A percentile compares a stretch with the other conserved stretches of the same genome.
These are phyloP conservation scores for Choricystis sp. DNA, from an alignment of 139 green algal species.

Conservation along the genomic window DNA sequence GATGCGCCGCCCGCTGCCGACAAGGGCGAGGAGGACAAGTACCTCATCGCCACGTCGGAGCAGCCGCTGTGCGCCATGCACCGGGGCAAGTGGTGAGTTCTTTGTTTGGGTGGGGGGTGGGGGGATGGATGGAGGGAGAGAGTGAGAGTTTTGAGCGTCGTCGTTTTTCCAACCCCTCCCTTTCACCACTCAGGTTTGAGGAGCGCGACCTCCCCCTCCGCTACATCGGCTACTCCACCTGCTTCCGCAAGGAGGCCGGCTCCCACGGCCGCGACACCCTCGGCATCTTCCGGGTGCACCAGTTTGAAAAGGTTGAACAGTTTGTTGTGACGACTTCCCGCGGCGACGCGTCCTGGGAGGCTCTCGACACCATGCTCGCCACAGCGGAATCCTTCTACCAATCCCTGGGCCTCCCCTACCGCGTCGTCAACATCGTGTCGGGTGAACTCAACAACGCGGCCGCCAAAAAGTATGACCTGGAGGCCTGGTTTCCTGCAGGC, in stretches of 20 bases:
- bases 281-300: constrained; percentile 86
- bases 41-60: constrained; percentile 96
- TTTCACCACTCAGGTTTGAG: too few species aligned
- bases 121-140: too few species aligned
- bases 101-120: too few species aligned
- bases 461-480: constrained; percentile 98
- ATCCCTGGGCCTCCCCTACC: constrained; percentile 71
- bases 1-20: not conserved
- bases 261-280: constrained; percentile 76
- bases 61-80: constrained; percentile 94
- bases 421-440: constrained; percentile 92
- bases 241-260: constrained; percentile 97
- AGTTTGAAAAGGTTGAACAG: constrained; percentile 99
- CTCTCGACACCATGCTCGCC: constrained; percentile 92
- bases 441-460: constrained; percentile 96
- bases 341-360: constrained; percentile 72
- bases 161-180: too few species aligned
- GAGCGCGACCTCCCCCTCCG: constrained; percentile 27
- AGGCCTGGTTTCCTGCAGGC: constrained; percentile 94
- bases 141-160: too few species aligned
- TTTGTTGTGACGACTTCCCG: constrained; percentile 77
- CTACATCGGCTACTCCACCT: constrained; percentile 96
- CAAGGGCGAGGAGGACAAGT: constrained; percentile 86
- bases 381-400: constrained; percentile 73
- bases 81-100: constrained; percentile 22